Percentiles rank a stretch among this genome's conserved stretches.
These are phyloP conservation scores for Camellia lanceoleosa DNA, from an alignment of 148 eudicot genomes.

Conservation along the genomic window DNA sequence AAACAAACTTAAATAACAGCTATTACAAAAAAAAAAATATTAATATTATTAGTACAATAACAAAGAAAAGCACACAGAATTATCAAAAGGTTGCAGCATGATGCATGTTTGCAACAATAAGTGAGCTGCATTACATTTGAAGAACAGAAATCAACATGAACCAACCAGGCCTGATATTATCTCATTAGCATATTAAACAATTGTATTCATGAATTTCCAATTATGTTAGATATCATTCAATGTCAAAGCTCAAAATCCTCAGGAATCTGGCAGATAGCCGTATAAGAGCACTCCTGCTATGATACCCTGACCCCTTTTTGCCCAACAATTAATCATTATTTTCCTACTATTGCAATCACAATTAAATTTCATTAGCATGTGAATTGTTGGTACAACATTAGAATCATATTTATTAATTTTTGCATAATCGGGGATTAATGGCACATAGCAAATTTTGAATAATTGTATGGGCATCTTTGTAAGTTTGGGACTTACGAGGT, in stretches of 20 bases:
- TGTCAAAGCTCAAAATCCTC: conserved; percentile 1
- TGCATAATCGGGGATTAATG: too few species aligned
- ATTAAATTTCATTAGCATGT: too few species aligned
- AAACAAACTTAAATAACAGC: neutral
- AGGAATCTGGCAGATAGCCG: neutral
- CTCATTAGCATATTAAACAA: neutral
- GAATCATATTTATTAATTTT: too few species aligned
- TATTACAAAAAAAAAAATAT: neutral
- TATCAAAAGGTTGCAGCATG: conserved; percentile 11
- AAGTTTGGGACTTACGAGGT: too few species aligned
- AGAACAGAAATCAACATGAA: neutral
- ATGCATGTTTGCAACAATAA: neutral
- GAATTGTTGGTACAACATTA: too few species aligned
- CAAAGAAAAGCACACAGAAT: neutral
- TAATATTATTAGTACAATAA: neutral
- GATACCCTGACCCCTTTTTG: too few species aligned
- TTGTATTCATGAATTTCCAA: neutral
- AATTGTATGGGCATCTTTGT: too few species aligned
- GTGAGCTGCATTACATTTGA: neutral
- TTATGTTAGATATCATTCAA: neutral
- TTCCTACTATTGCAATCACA: too few species aligned
- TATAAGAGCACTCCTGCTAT: neutral
- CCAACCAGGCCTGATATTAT: neutral
- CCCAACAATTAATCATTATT: neutral
- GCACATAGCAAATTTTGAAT: too few species aligned